These are phyloP conservation scores for Exophiala alcalophila DNA, from an alignment of 2,329 filamentous ascomycete genomes.

Conservation along the genomic window DNA sequence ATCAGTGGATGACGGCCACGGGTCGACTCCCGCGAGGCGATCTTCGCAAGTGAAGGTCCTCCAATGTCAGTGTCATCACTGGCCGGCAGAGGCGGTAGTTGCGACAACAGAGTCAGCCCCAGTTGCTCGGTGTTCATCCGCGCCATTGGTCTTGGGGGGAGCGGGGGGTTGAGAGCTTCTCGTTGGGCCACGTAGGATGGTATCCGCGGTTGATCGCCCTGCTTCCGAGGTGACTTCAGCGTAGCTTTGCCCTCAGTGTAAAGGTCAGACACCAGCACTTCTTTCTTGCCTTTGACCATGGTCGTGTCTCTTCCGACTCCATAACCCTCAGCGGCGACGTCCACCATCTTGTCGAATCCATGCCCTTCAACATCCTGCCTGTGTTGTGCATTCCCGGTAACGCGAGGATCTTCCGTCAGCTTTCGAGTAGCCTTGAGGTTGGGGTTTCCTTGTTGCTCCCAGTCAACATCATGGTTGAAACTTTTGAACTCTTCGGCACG, in stretches of 20 bases:
- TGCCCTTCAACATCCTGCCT: conserved; percentile 74
- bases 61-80: conserved; percentile 80
- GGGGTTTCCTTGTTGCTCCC: conserved; percentile 57
- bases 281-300: conserved; percentile 61
- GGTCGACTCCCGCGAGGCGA: conserved; percentile 55
- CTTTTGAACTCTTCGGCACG: conserved; percentile 59
- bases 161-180: conserved; percentile 44
- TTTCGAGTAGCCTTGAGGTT: conserved; percentile 52
- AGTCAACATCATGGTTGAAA: conserved; percentile 73
- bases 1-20: conserved; percentile 49
- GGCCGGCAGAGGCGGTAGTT: conserved; percentile 66
- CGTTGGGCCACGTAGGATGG: conserved; percentile 32
- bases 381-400: conserved; percentile 62
- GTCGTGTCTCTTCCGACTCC: conserved; percentile 68
- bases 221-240: conserved; percentile 51
- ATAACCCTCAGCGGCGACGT: conserved; percentile 58
- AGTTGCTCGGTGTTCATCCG: conserved; percentile 64
- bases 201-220: conserved; percentile 36
- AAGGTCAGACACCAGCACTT: conserved; percentile 66
- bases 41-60: conserved; percentile 62
- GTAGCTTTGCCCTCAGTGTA: conserved; percentile 64
- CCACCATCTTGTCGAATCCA: conserved; percentile 72
- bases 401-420: conserved; percentile 55
- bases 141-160: conserved; percentile 60
- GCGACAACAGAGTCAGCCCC: conserved; percentile 65